Conservation (phyloP, 75 land plant species). For the Pinus albicaulis region DNA sequence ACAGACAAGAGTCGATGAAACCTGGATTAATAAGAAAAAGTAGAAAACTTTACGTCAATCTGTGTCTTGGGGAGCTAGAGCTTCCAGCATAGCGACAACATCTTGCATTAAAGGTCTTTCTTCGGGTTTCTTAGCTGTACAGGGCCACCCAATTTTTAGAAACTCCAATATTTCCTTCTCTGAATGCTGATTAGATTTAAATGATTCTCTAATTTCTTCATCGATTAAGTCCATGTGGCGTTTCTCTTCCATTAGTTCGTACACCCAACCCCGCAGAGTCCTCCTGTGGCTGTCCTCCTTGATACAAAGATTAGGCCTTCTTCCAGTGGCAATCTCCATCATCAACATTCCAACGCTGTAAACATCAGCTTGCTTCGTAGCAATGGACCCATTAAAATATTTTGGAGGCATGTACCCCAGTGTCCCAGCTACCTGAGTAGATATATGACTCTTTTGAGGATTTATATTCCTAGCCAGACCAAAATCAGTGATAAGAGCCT, state of each 20-base stretch:
- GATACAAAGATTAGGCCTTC: constrained; percentile 51
- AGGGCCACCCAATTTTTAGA: constrained; percentile 27
- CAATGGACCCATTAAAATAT: constrained; percentile 41
- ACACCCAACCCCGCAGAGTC: constrained; percentile 45
- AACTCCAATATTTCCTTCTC: constrained; percentile 20
- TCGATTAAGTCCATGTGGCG: constrained; percentile 43
- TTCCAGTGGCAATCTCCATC: constrained; percentile 74
- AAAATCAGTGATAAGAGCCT: constrained; percentile 70
- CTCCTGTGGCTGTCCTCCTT: constrained; percentile 14
- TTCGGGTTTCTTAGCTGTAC: constrained; percentile 15
- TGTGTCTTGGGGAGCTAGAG: constrained; percentile 1
- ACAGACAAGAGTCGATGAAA: too few relatives aligned
- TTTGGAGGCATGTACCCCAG: constrained; percentile 93
- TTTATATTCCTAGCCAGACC: constrained; percentile 67
- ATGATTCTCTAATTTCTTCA: background rate
- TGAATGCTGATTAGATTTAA: constrained; percentile 13
- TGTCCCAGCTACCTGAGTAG: constrained; percentile 83
- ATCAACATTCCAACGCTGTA: constrained; percentile 88
- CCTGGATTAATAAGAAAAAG: too few relatives aligned
- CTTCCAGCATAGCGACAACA: constrained; percentile 25
- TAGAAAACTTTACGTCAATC: too few relatives aligned
- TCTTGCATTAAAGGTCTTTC: constrained; percentile 38
- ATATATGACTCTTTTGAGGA: constrained; percentile 50
- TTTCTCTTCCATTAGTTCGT: constrained; percentile 20
- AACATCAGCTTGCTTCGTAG: constrained; percentile 78